Evolutionary conservation across 331 rosid genomes (phyloP).

Genomic region (Quercus phellos): DNA sequence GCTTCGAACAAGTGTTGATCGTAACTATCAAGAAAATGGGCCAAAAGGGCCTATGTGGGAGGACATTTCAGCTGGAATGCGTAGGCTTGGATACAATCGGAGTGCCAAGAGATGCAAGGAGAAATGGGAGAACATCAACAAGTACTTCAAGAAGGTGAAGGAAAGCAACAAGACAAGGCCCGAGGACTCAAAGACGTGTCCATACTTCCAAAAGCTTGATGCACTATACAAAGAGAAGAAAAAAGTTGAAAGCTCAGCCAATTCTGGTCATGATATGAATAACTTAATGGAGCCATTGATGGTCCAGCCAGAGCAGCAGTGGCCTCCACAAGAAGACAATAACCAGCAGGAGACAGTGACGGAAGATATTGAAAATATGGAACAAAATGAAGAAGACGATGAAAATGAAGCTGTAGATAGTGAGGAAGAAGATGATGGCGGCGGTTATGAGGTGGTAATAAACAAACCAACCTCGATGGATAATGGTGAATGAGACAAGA

Average conservation of each 20-base stretch:
- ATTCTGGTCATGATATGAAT: background rate
- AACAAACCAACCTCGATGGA: constrained; percentile 46
- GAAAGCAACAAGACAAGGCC: constrained; percentile 59
- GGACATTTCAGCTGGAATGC: constrained; percentile 73
- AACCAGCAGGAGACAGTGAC: background rate
- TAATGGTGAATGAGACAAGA: constrained; percentile 52
- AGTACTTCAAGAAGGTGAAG: constrained; percentile 86
- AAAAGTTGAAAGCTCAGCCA: background rate
- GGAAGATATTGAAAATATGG: constrained; percentile 11
- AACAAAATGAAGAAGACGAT: constrained; percentile 4
- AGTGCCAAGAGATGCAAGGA: constrained; percentile 90
- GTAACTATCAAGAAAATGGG: constrained; percentile 68
- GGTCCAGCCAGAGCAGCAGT: constrained; percentile 70
- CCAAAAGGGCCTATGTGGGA: constrained; percentile 95
- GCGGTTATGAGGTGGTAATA: constrained; percentile 36
- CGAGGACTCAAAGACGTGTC: constrained; percentile 79
- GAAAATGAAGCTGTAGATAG: constrained; percentile 31
- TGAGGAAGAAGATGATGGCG: constrained; percentile 31
- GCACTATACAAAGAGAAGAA: constrained; percentile 56
- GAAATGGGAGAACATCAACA: constrained; percentile 98
- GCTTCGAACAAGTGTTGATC: constrained; percentile 51
- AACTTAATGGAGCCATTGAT: constrained; percentile 64
- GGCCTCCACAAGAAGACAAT: constrained; percentile 35
- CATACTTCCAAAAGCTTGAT: constrained; percentile 74
- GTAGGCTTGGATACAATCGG: constrained; percentile 57